Percentiles rank a stretch among this genome's conserved stretches.
Conservation (phyloP, 192 early-diverging fungal species). For the Pilaira anomala region DNA sequence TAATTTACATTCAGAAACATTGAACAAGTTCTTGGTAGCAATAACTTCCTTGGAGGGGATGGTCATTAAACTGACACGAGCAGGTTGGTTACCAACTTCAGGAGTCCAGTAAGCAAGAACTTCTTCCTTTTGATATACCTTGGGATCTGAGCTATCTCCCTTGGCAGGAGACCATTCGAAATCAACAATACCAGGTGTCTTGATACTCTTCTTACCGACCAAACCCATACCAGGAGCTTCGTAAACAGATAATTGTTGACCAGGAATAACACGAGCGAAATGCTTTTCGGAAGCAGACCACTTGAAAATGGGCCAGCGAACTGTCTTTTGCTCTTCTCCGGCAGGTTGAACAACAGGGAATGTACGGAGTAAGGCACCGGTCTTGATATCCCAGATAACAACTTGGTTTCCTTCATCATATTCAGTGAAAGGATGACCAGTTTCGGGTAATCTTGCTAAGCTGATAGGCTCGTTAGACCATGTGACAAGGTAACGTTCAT, state of each 20-base stretch:
- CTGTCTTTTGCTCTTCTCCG: conserved; percentile 49
- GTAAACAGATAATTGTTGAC: conserved; percentile 79
- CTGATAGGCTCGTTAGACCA: conserved; percentile 86
- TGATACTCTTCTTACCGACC: conserved; percentile 91
- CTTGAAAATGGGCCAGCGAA: conserved; percentile 94
- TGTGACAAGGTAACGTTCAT: conserved; percentile 91
- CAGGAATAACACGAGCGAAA: conserved; percentile 84
- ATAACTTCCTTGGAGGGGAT: conserved; percentile 83
- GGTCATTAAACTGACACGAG: conserved; percentile 86
- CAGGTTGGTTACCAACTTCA: conserved; percentile 92
- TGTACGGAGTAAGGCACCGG: conserved; percentile 83
- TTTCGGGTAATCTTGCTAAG: conserved; percentile 47
- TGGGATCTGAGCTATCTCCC: conserved; percentile 37
- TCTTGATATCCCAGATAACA: conserved; percentile 87
- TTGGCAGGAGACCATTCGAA: conserved; percentile 73
- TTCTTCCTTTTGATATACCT: conserved; percentile 52
- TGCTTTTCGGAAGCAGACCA: conserved; percentile 95
- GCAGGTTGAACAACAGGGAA: conserved; percentile 65
- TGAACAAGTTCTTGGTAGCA: conserved; percentile 98
- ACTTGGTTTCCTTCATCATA: conserved; percentile 75
- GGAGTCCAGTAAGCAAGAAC: conserved; percentile 94
- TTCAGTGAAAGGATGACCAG: conserved; percentile 58
- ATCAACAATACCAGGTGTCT: conserved; percentile 73
- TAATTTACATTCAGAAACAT: conserved; percentile 83
- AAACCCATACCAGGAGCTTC: conserved; percentile 93